Evolutionary conservation across 208 protist genomes (phyloP).

Genomic region (Tritrichomonas foetus): DNA sequence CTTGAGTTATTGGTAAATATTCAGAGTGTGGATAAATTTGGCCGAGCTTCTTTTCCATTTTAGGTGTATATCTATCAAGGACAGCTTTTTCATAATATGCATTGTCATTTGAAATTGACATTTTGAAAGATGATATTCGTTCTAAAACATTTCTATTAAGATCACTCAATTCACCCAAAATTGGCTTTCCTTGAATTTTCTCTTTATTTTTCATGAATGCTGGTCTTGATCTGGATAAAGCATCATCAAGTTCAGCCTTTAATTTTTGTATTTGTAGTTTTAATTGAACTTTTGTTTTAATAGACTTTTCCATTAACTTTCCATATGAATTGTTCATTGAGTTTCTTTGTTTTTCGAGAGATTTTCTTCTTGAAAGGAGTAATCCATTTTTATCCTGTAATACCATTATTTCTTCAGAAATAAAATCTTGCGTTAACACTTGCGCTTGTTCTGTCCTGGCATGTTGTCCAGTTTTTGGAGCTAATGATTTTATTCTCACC

Average conservation of each 20-base stretch:
- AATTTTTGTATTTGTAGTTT: not conserved
- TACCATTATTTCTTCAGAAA: not conserved
- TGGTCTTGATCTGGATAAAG: not conserved
- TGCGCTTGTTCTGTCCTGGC: not conserved
- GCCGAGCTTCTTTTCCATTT: constrained; percentile 28
- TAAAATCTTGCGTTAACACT: not conserved
- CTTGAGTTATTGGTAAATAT: not conserved
- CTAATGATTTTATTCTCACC: not conserved
- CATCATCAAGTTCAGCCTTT: not conserved
- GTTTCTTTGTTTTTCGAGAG: not conserved
- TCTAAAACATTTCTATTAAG: not conserved
- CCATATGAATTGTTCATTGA: not conserved
- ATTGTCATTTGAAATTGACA: not conserved
- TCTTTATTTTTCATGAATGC: not conserved
- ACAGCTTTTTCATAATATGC: not conserved
- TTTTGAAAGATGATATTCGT: not conserved
- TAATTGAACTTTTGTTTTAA: constrained; percentile 14
- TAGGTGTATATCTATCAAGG: not conserved
- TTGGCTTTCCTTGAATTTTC: not conserved
- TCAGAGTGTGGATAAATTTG: constrained; percentile 15
- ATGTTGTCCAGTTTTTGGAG: not conserved
- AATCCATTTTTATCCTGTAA: not conserved
- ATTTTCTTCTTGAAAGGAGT: not conserved
- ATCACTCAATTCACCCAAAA: not conserved
- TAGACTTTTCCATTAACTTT: not conserved